Evolutionary conservation across 2,329 filamentous ascomycete species (phyloP), one percentile per base, ranked within the genome.

Genomic region (Eutypa lata): DNA sequence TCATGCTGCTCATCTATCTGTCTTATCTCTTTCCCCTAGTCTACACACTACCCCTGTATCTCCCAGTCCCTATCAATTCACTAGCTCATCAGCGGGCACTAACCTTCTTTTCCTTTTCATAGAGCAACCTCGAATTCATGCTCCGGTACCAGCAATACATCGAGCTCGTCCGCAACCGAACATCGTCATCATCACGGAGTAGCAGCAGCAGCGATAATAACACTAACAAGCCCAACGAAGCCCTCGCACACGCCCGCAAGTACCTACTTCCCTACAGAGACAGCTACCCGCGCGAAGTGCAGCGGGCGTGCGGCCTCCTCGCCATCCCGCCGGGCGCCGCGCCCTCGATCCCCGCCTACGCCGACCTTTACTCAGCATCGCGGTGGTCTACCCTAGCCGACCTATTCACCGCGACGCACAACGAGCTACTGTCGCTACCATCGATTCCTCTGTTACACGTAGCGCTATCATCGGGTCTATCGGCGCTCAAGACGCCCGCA

Each of bases 81-180:
- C 50, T 56, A 50, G 33, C 31, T 38, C 18, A n/a, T 31, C 22
- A 31, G 43, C 35, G 16, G 24, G 37, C 38, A 45, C 16, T 31
- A 7, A 13, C 18, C 40, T 5, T 35, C 18, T 28, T 18, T 37
- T 19, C 48, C 35, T 38, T 18, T 16, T 44, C 42, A 11, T 11
- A 66, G 58, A 59, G 55, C 65, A 89, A 88, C 60, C 81, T 99
- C 16, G 94, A 99, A 71, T 96, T 96, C 66, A 90, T 96, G 78
- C 81, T 99, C 43, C 87, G 94, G 13, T 80, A 95, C 63, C 94
- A 99, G 70, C 92, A 97, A 69, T 97, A 92, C 69, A 92, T 97
- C 62, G 94, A 97, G 71, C 79, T 97, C 55, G 84, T 96, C 54
- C 81, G 93, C 54, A 83, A 79, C 38, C 82, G 82, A 50, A 78